These are phyloP conservation scores for Cordyceps farinosa DNA, from an alignment of 2,329 filamentous ascomycete genomes.

Conservation along the genomic window DNA sequence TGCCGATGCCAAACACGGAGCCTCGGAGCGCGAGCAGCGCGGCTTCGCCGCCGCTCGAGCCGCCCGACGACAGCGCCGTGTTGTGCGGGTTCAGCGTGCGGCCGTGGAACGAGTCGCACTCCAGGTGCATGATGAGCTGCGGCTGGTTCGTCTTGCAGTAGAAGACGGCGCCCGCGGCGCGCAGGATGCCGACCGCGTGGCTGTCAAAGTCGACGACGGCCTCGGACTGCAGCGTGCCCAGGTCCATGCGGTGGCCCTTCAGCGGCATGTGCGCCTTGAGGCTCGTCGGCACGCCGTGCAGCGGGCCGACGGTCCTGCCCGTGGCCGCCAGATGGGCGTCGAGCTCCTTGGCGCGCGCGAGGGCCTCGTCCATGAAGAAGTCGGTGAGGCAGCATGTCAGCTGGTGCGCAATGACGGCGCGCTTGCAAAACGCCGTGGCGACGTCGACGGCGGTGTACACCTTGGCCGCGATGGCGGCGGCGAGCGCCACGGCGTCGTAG, in stretches of 20 bases:
- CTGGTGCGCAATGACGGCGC: constrained; percentile 54
- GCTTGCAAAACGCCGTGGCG: constrained; percentile 48
- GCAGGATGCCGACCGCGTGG: constrained; percentile 54
- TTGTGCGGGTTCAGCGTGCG: constrained; percentile 60
- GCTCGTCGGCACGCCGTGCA: constrained; percentile 50
- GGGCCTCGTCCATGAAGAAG: constrained; percentile 47
- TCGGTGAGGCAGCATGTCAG: constrained; percentile 50
- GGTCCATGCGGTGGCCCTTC: constrained; percentile 44
- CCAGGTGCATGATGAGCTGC: constrained; percentile 50
- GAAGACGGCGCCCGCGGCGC: constrained; percentile 57
- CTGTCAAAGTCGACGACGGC: constrained; percentile 49
- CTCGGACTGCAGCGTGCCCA: constrained; percentile 51
- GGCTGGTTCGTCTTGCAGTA: constrained; percentile 68
- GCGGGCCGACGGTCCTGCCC: constrained; percentile 47
- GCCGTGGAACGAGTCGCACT: constrained; percentile 57
- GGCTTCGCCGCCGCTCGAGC: constrained; percentile 56
- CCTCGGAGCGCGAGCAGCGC: constrained; percentile 38
- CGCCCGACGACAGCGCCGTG: constrained; percentile 55
- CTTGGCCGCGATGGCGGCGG: constrained; percentile 34
- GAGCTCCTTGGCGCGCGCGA: constrained; percentile 37
- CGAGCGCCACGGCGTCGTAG: constrained; percentile 41
- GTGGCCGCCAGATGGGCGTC: constrained; percentile 39
- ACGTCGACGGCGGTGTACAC: constrained; percentile 39
- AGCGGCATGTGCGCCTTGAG: constrained; percentile 61
- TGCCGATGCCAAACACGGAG: constrained; percentile 36